A percentile compares a stretch with the other conserved stretches of the same genome.
These are phyloP conservation scores for Neolentinus lepideus DNA, from an alignment of 1,284 basidiomycete genomes.

Conservation along the genomic window DNA sequence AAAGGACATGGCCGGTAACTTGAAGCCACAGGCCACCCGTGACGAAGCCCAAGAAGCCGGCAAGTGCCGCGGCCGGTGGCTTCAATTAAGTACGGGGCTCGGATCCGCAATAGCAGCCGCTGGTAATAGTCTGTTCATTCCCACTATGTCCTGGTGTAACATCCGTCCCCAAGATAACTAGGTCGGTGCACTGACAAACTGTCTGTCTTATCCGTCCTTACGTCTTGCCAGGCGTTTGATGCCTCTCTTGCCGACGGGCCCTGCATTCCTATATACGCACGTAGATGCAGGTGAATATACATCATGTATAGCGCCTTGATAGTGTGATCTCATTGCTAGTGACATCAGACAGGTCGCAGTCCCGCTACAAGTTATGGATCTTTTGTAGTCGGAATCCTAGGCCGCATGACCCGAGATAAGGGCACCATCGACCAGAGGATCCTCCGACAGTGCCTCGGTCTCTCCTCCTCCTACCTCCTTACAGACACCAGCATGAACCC, in stretches of 20 bases:
- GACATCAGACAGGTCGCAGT: not conserved
- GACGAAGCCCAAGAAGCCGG: not conserved
- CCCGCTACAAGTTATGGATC: conserved; percentile 47
- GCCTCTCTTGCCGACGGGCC: not conserved
- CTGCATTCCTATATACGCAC: not conserved
- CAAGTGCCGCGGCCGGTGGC: too few species aligned
- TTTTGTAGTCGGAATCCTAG: conserved; percentile 49
- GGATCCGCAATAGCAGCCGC: not conserved
- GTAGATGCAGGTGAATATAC: not conserved
- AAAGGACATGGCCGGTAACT: conserved; percentile 13
- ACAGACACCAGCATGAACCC: conserved; percentile 63
- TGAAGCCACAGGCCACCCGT: not conserved
- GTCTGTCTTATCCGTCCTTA: too few species aligned
- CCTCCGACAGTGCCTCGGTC: conserved; percentile 54
- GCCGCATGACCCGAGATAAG: conserved; percentile 38
- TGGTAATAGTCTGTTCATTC: not conserved
- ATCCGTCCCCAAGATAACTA: not conserved
- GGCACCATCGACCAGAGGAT: conserved; percentile 51
- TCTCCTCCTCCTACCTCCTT: conserved; percentile 69
- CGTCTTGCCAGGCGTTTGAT: not conserved
- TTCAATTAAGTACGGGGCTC: not conserved
- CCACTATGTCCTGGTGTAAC: too few species aligned
- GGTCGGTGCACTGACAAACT: too few species aligned
- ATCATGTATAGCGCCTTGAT: not conserved
- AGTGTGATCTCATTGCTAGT: not conserved